Percentiles rank a stretch among this genome's conserved stretches.
These are phyloP conservation scores for Porphyra umbilicalis DNA, from an alignment of 31 red algal genomes.

Conservation along the genomic window DNA sequence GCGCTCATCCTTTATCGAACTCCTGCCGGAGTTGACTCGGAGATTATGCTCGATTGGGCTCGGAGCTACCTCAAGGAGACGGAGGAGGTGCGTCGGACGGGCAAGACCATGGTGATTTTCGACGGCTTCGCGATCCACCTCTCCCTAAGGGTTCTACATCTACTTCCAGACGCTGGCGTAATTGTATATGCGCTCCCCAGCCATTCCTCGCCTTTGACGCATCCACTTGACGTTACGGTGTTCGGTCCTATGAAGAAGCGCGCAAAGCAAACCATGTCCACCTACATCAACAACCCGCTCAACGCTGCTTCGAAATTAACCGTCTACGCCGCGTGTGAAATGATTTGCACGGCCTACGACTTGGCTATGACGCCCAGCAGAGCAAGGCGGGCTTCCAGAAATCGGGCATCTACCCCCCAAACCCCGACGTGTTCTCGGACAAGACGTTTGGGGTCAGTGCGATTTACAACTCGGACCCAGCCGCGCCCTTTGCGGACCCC, in stretches of 20 bases:
- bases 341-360: slow-evolving; percentile 13
- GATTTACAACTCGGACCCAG: background rate
- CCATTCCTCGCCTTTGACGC: slow-evolving; percentile 28
- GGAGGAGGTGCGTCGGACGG: background rate
- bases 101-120: slow-evolving; percentile 13
- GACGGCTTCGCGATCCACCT: slow-evolving; percentile 11
- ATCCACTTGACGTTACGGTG: slow-evolving; percentile 21
- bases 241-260: slow-evolving; percentile 19
- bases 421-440: background rate
- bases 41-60: slow-evolving; percentile 16
- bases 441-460: background rate
- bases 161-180: slow-evolving; percentile 19
- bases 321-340: slow-evolving; percentile 1
- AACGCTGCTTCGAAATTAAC: too few species aligned
- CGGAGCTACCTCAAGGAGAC: slow-evolving; percentile 2
- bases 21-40: slow-evolving; percentile 9
- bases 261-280: too few species aligned
- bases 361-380: slow-evolving; percentile 7
- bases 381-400: slow-evolving; percentile 18
- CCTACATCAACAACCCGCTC: background rate
- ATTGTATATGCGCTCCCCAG: slow-evolving; percentile 13
- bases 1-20: background rate
- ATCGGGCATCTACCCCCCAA: slow-evolving; percentile 5
- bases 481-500: slow-evolving; percentile 2
- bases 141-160: slow-evolving; percentile 4